These are phyloP conservation scores for Penicillium sp. DNA, from an alignment of 2,329 filamentous ascomycete species.

Conservation along the genomic window DNA sequence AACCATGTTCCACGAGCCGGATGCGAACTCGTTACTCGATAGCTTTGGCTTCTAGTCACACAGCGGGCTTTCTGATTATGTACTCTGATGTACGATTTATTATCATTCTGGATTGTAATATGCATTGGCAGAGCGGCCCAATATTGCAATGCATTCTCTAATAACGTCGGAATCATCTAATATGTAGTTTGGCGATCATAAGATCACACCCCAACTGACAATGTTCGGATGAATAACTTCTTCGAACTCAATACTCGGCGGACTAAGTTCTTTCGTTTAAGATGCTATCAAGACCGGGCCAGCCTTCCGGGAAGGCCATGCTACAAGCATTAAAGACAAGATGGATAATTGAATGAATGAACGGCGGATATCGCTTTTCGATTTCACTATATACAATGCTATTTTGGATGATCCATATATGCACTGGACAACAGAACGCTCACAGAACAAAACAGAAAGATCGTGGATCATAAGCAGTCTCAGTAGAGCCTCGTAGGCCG, in stretches of 20 bases:
- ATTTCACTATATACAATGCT: constrained; percentile 9
- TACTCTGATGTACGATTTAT: constrained; percentile 8
- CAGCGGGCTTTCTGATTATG: constrained; percentile 7
- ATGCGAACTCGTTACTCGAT: constrained; percentile 81
- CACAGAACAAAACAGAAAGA: constrained; percentile 1
- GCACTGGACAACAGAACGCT: constrained; percentile 8
- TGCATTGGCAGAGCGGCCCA: too few relatives aligned
- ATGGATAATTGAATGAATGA: too few relatives aligned
- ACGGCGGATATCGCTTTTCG: not conserved
- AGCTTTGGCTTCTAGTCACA: constrained; percentile 76
- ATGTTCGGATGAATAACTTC: too few relatives aligned
- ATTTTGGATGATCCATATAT: constrained; percentile 4
- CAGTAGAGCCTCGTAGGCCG: constrained; percentile 9
- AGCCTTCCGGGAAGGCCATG: too few relatives aligned
- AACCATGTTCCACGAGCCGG: constrained; percentile 88
- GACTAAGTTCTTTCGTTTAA: too few relatives aligned
- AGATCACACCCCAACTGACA: too few relatives aligned
- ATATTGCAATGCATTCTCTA: too few relatives aligned
- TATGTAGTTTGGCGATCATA: too few relatives aligned
- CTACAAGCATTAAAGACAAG: too few relatives aligned
- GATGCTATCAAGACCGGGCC: too few relatives aligned
- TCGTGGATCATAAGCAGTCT: not conserved
- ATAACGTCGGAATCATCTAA: too few relatives aligned
- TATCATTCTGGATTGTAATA: constrained; percentile 7
- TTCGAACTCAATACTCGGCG: too few relatives aligned